phyloP scores from a whole-genome alignment of 2,329 filamentous ascomycete genomes.

The Eutypella sp. region DNA sequence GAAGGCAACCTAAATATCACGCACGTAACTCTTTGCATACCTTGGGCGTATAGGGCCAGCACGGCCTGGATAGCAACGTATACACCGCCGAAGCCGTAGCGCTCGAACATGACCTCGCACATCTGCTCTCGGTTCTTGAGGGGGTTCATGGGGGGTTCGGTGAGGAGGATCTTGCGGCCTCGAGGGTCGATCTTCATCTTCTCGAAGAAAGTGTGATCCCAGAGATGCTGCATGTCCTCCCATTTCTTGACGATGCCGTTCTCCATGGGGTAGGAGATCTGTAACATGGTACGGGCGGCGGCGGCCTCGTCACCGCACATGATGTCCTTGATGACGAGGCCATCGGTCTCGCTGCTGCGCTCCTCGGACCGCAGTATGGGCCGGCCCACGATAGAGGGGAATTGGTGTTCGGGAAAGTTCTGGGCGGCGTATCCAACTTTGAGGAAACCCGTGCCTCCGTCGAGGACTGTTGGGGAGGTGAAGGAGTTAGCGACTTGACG shows the following conservation, averaged over 20 bases:
- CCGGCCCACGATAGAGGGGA: conserved; percentile 94
- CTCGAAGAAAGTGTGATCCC: conserved; percentile 98
- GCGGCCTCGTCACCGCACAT: conserved; percentile 99
- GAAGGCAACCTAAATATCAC: neutral
- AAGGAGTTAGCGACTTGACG: neutral
- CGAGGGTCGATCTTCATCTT: conserved; percentile 91
- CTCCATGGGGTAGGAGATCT: conserved; percentile 99
- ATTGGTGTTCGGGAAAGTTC: conserved; percentile 99
- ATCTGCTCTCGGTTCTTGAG: conserved; percentile 96
- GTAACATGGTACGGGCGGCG: conserved; percentile 91
- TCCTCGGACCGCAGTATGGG: conserved; percentile 97
- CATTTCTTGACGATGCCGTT: conserved; percentile 99
- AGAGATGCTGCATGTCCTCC: conserved; percentile 99
- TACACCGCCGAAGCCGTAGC: conserved; percentile 91
- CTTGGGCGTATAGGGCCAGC: conserved; percentile 91
- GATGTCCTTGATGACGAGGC: conserved; percentile 87
- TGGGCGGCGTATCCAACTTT: conserved; percentile 99
- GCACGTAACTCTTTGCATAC: too few species aligned
- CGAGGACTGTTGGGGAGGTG: conserved; percentile 67
- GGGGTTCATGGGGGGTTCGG: conserved; percentile 96
- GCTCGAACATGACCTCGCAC: conserved; percentile 99
- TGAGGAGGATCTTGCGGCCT: conserved; percentile 94
- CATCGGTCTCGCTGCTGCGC: conserved; percentile 51
- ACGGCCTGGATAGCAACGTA: conserved; percentile 98
- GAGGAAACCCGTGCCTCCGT: conserved; percentile 98